A percentile compares a stretch with the other conserved stretches of the same genome.
Conservation (phyloP, 2,329 filamentous ascomycete genomes). For the Colletotrichum tamarilloi region DNA sequence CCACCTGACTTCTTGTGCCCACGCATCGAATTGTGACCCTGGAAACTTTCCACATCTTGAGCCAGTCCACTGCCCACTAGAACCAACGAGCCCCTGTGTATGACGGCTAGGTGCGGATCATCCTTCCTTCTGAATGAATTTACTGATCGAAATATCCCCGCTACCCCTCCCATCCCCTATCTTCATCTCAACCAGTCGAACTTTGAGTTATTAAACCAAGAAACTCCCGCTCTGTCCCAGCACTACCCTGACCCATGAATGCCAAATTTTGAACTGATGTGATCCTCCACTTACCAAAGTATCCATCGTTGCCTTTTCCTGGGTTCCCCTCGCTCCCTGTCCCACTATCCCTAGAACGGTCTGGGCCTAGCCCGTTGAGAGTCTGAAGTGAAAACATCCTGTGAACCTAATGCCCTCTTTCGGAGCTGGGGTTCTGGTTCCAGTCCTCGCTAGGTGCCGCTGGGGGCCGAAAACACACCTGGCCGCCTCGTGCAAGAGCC, state of each 20-base stretch:
- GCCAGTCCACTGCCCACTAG: background rate
- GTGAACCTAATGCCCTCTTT: conserved; percentile 23
- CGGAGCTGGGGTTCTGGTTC: background rate
- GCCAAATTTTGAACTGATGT: conserved; percentile 12
- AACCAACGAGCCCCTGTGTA: background rate
- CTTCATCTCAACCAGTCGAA: background rate
- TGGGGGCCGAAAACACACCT: background rate
- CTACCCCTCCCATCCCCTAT: background rate
- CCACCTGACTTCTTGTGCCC: conserved; percentile 1
- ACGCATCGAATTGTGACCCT: background rate
- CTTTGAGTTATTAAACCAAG: background rate
- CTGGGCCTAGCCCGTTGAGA: conserved; percentile 6
- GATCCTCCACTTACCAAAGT: background rate
- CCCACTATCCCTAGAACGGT: conserved; percentile 25
- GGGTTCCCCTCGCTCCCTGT: conserved; percentile 21
- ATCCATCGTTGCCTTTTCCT: conserved; percentile 3
- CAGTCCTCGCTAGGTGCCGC: background rate
- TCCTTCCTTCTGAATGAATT: conserved; percentile 4
- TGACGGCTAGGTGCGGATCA: background rate
- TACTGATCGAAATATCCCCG: background rate
- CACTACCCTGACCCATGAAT: conserved; percentile 26
- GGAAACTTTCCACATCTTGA: background rate
- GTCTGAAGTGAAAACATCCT: conserved; percentile 13
- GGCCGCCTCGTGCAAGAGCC: background rate
- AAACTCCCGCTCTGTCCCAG: background rate